These are phyloP conservation scores for Colletotrichum sp. DNA, from an alignment of 2,329 filamentous ascomycete genomes.

Conservation along the genomic window DNA sequence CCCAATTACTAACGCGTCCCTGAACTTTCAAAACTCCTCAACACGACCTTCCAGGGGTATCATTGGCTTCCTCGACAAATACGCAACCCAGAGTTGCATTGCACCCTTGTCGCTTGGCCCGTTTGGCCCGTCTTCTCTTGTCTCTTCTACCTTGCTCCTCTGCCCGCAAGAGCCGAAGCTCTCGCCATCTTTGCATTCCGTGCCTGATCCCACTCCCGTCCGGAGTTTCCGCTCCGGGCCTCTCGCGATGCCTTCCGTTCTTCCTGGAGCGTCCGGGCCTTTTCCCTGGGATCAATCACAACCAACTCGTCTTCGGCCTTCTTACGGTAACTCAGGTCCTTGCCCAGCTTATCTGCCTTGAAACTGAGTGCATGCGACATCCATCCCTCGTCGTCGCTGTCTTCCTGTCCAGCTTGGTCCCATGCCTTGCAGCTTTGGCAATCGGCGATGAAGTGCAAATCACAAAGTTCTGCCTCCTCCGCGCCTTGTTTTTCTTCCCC, in stretches of 20 bases:
- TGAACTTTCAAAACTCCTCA: background rate
- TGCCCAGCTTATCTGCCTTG: conserved; percentile 87
- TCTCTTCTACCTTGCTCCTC: conserved; percentile 54
- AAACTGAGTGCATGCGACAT: conserved; percentile 87
- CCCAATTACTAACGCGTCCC: conserved; percentile 9
- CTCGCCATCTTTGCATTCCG: conserved; percentile 62
- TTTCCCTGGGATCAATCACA: conserved; percentile 91
- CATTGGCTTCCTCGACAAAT: conserved; percentile 14
- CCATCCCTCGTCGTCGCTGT: conserved; percentile 74
- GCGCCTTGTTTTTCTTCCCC: conserved; percentile 35
- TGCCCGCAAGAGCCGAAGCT: conserved; percentile 57
- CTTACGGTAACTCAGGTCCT: conserved; percentile 87
- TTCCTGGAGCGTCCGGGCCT: conserved; percentile 74
- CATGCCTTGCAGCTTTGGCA: conserved; percentile 91
- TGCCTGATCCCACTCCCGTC: conserved; percentile 65
- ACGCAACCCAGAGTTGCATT: conserved; percentile 7
- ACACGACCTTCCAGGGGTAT: conserved; percentile 13
- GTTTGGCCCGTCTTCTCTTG: background rate
- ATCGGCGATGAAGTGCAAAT: conserved; percentile 93
- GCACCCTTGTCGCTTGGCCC: conserved; percentile 7
- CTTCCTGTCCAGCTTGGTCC: conserved; percentile 69
- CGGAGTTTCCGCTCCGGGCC: conserved; percentile 51
- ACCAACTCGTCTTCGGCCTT: conserved; percentile 91
- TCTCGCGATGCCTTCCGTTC: conserved; percentile 67
- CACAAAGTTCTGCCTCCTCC: conserved; percentile 80